A percentile compares a stretch with the other conserved stretches of the same genome.
These are phyloP conservation scores for Knoxia roxburghii DNA, from an alignment of 257 asterid genomes.

Conservation along the genomic window DNA sequence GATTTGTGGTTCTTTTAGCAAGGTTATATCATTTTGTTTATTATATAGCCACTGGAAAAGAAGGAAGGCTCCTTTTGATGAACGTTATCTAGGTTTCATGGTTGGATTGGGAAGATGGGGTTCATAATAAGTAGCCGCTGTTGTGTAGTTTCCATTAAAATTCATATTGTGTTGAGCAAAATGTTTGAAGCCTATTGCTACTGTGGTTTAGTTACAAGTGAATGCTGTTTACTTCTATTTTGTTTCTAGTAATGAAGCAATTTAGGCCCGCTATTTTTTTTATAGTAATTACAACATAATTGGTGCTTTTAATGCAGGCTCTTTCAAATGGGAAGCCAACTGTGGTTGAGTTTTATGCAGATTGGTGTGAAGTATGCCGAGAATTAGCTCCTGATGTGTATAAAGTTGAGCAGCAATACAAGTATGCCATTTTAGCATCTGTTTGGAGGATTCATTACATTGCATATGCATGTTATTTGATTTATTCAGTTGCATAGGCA, in stretches of 20 bases:
- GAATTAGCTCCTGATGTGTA: constrained; percentile 89
- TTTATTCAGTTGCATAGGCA: not conserved
- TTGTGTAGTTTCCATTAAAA: not conserved
- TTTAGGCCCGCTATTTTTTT: too few species aligned
- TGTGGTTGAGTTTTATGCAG: constrained; percentile 96
- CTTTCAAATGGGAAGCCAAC: constrained; percentile 94
- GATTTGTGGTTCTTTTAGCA: not conserved
- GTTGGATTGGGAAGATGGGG: not conserved
- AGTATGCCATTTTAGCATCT: constrained; percentile 34
- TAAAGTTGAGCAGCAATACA: constrained; percentile 76
- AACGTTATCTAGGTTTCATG: not conserved
- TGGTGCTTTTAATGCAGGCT: constrained; percentile 40
- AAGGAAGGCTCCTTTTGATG: not conserved
- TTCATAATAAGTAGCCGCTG: too few species aligned
- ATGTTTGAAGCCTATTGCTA: not conserved
- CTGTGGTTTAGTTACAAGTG: too few species aligned
- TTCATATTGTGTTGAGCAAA: not conserved
- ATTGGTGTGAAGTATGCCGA: constrained; percentile 97
- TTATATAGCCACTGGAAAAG: not conserved
- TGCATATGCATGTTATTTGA: not conserved
- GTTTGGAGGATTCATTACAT: not conserved
- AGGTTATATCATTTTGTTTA: not conserved
- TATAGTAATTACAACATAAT: not conserved
- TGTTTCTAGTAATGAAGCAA: not conserved
- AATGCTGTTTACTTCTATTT: not conserved